These are phyloP conservation scores for Ceratocystiopsis brevicomis DNA, from an alignment of 2,329 filamentous ascomycete species.

Conservation along the genomic window DNA sequence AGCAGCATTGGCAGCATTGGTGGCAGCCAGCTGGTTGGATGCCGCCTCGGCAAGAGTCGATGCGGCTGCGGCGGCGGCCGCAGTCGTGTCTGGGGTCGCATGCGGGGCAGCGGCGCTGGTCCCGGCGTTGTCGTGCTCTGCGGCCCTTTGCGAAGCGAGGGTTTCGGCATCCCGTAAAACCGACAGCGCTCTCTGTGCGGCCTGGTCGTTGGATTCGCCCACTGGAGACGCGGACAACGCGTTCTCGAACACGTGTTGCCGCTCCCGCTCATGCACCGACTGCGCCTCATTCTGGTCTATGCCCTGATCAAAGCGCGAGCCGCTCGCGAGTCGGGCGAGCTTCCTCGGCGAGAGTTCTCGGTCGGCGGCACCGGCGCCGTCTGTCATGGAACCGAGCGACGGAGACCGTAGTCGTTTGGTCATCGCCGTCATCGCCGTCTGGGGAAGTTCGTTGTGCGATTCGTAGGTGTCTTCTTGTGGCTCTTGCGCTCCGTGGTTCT, in stretches of 20 bases:
- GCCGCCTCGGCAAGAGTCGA: neutral
- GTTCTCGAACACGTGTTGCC: too few species aligned
- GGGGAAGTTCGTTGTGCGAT: too few species aligned
- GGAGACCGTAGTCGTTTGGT: constrained; percentile 19
- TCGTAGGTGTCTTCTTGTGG: constrained; percentile 11
- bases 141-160: constrained; percentile 5
- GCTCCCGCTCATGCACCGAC: too few species aligned
- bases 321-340: constrained; percentile 27
- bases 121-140: constrained; percentile 18
- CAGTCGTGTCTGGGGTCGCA: neutral
- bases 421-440: neutral
- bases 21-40: neutral
- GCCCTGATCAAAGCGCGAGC: constrained; percentile 6
- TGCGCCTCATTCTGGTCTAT: too few species aligned
- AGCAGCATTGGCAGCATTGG: too few species aligned
- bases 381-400: constrained; percentile 24
- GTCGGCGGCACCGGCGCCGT: constrained; percentile 19
- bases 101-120: neutral
- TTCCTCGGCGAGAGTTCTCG: constrained; percentile 32
- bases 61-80: constrained; percentile 4
- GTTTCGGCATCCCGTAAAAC: constrained; percentile 8
- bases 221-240: too few species aligned
- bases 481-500: neutral
- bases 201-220: constrained; percentile 7
- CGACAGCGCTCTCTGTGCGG: constrained; percentile 29